Evolutionary conservation across 176 grass and related monocot species (phyloP), one percentile per base, ranked within the genome.

Genomic region (Phragmites australis): DNA sequence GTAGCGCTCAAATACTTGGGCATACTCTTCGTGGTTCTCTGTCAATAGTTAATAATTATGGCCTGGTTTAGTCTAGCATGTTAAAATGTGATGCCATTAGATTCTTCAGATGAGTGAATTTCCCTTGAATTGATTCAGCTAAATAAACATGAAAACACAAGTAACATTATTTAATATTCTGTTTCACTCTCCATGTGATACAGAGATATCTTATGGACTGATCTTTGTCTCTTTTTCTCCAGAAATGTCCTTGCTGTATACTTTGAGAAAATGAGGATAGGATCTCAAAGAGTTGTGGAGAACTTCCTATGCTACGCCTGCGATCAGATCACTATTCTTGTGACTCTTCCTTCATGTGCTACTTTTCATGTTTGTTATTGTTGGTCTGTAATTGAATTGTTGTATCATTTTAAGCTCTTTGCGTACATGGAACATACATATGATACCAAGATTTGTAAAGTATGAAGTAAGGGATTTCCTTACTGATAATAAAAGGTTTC

Each of bases 181-280:
- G 1, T 67, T 43, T 53, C 48, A 63, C 68, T 17, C 8, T 3
- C 17, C 3, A 44, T n/a, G 13, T 75, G 25, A 61, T 11, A 74
- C n/a, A 39, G 12, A n/a, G 39, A 64, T 75, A 48, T 14, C 52
- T n/a, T 42, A 50, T 26, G 5, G 6, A 82, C 65, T 85, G 56
- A 81, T 6, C 8, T 61, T 62, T 76, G 10, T 76, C n/a, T 68
- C 9, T 89, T 70, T 63, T 40, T 76, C 54, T 85, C 54, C 82
- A 89, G 87, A 85, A 73, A 30, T 89, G 87, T 50, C 53, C 70
- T 53, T 89, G 87, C 18, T 89, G 87, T 68, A 89, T 89, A 76
- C 82, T 89, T 44, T 89, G 71, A 89, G 62, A 56, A 63, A 45
- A 42, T 5, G 77, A 52, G 15, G 12, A 70, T 55, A 74, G 3